Evolutionary conservation across 495 filamentous ascomycete species (phyloP), one percentile per base, ranked within the genome.

Genomic region (Penicillium coffeae): DNA sequence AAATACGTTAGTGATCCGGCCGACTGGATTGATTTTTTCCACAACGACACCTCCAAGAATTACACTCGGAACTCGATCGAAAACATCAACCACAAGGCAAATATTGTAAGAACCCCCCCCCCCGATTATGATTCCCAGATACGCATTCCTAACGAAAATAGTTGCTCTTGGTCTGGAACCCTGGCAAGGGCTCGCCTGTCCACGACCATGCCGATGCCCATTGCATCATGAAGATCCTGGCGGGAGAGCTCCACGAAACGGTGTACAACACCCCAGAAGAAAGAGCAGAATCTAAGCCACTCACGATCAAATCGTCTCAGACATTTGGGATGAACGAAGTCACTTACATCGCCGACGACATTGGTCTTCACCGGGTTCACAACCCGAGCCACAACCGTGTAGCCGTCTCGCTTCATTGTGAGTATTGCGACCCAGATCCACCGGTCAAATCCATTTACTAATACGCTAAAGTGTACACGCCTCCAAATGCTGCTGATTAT

Each of bases 151-250:
- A 37, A 56, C 30, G 8, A 9, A 9, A 1, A 16, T 27, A 91
- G 80, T 78, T 96, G 45, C 77, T 96, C 18, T 76, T 96, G 12
- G 90, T 95, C 15, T 96, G 90, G 90, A 85, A 82, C 7, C 90
- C 90, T 9, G 83, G 86, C 27, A 88, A 89, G 63, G 81, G 81
- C 19, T 89, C 83, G 42, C 84, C 82, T 0, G 83, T 95, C 49
- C 90, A 96, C 62, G 90, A 96, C 60, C 87, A 91, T 60, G 86
- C 87, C 52, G 82, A 88, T 58, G 85, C 87, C 15, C 87, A 90
- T 57, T 91, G 87, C 51, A 70, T 81, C 30, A 81, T 81, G 77
- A 81, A 81, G 50, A 67, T 79, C 43, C 27, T 71, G 36, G 59
- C 51, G 30, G 68, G 59, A 79, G 87, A 47, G 62, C 69, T 96